Evolutionary conservation across 2,329 filamentous ascomycete species (phyloP).

Genomic region (Colletotrichum abscissum): DNA sequence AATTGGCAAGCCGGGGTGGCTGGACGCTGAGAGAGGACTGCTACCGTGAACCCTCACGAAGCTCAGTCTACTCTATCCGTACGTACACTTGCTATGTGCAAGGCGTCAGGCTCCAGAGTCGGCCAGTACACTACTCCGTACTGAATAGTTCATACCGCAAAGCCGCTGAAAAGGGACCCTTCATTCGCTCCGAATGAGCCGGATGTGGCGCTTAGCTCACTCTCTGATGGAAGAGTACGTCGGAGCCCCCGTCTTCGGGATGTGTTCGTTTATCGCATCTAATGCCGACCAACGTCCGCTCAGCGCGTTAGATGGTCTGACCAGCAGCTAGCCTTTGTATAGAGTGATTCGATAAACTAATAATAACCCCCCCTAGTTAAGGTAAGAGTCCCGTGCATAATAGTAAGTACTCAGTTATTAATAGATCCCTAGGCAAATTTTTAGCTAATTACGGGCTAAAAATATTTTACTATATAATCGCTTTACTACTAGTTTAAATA

Average conservation of each 20-base stretch:
- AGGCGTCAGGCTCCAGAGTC: constrained; percentile 17
- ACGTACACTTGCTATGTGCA: constrained; percentile 15
- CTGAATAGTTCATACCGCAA: background rate
- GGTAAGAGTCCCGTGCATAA: too few relatives aligned
- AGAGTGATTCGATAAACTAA: too few relatives aligned
- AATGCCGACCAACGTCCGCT: background rate
- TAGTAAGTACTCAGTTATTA: too few relatives aligned
- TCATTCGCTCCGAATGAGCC: constrained; percentile 28
- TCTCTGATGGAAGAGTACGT: background rate
- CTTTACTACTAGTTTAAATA: too few relatives aligned
- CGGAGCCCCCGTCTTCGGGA: background rate
- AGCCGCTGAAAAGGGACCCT: constrained; percentile 32
- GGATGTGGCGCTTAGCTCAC: constrained; percentile 21
- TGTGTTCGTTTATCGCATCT: constrained; percentile 4
- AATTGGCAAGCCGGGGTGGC: background rate
- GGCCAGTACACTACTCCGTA: background rate
- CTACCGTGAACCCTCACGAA: background rate
- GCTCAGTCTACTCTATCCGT: background rate
- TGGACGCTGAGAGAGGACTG: background rate
- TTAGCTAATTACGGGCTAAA: too few relatives aligned
- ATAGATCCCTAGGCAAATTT: too few relatives aligned
- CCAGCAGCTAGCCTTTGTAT: background rate
- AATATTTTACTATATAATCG: too few relatives aligned
- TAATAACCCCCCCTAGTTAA: too few relatives aligned
- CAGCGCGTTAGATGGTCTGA: background rate